phyloP scores from a whole-genome alignment of 2,329 filamentous ascomycete species.

The Ophiognomonia clavigignenti-juglandacearum region DNA sequence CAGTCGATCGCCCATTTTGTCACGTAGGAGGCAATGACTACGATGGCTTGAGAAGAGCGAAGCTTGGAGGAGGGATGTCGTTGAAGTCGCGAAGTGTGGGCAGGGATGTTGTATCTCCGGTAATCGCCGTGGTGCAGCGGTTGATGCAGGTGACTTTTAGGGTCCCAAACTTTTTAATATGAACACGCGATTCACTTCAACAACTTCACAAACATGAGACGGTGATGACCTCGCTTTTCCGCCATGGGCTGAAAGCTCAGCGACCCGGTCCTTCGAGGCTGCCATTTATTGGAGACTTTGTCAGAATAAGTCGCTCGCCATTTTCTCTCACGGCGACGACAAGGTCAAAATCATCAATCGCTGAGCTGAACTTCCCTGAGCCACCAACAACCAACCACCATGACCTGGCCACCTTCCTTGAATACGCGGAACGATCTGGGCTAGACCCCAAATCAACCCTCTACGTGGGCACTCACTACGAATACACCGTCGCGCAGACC shows the following conservation, averaged over 20 bases:
- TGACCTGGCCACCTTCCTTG: conserved; percentile 59
- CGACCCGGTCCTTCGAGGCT: background rate
- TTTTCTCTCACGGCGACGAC: background rate
- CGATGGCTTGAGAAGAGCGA: background rate
- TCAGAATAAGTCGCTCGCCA: too few species aligned
- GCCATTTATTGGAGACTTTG: too few species aligned
- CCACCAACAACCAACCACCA: conserved; percentile 49
- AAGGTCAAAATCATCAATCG: conserved; percentile 6
- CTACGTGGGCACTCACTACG: conserved; percentile 71
- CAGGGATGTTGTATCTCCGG: conserved; percentile 2
- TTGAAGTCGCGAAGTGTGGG: background rate
- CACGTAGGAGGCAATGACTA: conserved; percentile 9
- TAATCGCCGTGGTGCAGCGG: conserved; percentile 1
- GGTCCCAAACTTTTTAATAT: background rate
- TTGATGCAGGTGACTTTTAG: conserved; percentile 1
- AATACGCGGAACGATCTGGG: conserved; percentile 53
- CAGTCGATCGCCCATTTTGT: conserved; percentile 65
- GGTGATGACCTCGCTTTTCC: conserved; percentile 12
- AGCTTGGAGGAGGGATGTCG: background rate
- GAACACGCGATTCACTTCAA: too few species aligned
- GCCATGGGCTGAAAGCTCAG: conserved; percentile 13
- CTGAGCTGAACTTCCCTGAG: conserved; percentile 38
- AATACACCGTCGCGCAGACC: conserved; percentile 59
- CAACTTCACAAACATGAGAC: conserved; percentile 1
- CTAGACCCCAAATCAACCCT: conserved; percentile 53